Evolutionary conservation across 768 basidiomycete species (phyloP), one percentile per base, ranked within the genome.

Genomic region (Cubamyces sp.): DNA sequence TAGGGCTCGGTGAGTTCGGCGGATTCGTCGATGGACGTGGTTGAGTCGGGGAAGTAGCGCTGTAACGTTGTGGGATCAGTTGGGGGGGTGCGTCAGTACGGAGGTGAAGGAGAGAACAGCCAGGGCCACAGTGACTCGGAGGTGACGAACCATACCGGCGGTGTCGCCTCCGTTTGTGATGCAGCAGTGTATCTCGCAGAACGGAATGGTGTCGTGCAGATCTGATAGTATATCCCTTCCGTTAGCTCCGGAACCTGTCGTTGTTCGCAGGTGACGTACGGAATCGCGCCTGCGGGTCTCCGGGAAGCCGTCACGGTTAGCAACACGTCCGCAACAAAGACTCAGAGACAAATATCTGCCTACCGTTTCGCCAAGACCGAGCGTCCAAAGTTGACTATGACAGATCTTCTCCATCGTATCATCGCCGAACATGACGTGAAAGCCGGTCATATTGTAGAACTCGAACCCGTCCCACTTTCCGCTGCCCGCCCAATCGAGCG

Each of bases 401-500:
- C 54, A 62, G 15, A 74, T 53, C 26, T 62, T 43, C 21, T 68
- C 69, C 60, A 67, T 49, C 6, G 67, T 34, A 52, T 71, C 71
- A 56, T 73, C 73, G 40, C 57, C 61, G 66, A 68, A 73, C 49
- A 57, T 58, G 21, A 74, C 68, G 50, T 74, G 67, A 60, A 71
- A 73, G 42, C 73, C 73, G 12, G 65, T 63, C 23, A 68, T 54
- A 59, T 74, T 73, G 65, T 69, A 74, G 57, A 74, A 74, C 51
- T 74, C 70, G 54, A 73, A 63, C 48, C 64, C 69, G 52, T 74
- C 55, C 52, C 52, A 56, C 51, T 61, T 40, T 16, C 70, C 57
- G 37, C 64, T 57, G 55, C 58, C 60, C 16, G 66, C 72, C 73
- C 73, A 74, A 11, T 64, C 56, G 15, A 67, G 68, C 48, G 70